Base-by-base conservation (phyloP, 2,329 filamentous ascomycete species). In the Neocucurbitaria cava region DNA sequence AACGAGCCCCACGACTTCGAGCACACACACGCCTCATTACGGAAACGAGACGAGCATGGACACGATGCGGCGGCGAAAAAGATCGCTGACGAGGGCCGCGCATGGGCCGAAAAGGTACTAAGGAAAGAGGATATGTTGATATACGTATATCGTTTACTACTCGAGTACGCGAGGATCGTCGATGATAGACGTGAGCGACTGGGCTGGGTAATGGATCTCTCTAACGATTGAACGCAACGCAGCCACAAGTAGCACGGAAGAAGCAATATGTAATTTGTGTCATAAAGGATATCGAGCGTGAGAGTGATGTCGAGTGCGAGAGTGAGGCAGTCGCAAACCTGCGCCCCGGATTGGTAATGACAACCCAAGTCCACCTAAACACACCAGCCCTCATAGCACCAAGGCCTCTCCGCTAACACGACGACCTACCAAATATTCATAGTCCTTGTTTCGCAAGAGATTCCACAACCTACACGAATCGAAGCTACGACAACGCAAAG, bases 41-140 rank as follows among this genome's bases (percentile, higher is more conserved):
- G 10, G n/a, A 46, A 42, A 30, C 20, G 28, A 11, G 20, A 46
- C 10, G 28, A 33, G 10, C 40, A 55, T 35, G 58, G 42, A 3
- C 75, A 76, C 39, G 89, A 91, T 64, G 76, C 74, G 0, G 80
- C 79, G 3, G 90, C 88, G 0, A 78, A 84, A 70, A 81, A 79
- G 67, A 90, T 93, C 62, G 89, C 89, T 10, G 76, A 78, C 45
- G 83, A 82, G 3, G 88, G 89, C 1, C 85, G 86, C 68, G 78
- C 79, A 28, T 92, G 90, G 90, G 87, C 89, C 0, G 83, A 86
- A 54, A 84, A 78, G 66, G 89, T 89, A 13, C 76, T 92, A 31
- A 78, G 89, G 53, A 83, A 81, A 64, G 89, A 91, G 65, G 89
- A 92, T 68, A 90, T 91, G 87, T 82, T 87, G 68, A 80, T 92